phyloP scores from a whole-genome alignment of 345 rosid genomes.

The Murraya koenigii region DNA sequence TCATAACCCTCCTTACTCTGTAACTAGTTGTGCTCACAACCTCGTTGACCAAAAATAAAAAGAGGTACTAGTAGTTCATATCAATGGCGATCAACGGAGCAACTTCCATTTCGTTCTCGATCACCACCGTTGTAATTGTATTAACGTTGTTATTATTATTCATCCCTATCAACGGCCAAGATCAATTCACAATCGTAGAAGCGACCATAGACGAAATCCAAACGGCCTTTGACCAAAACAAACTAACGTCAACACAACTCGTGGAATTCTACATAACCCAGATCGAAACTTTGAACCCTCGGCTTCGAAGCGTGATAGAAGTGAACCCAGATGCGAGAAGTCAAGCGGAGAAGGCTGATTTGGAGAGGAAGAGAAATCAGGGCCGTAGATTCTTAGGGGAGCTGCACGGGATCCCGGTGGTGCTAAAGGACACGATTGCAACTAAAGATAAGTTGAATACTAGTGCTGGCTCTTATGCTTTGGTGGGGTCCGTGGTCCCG shows the following conservation, averaged over 20 bases:
- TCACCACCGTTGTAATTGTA: not conserved
- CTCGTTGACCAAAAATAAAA: not conserved
- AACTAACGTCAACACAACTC: constrained; percentile 16
- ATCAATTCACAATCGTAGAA: not conserved
- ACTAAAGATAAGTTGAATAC: constrained; percentile 31
- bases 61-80: not conserved
- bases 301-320: constrained; percentile 7
- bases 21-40: no score
- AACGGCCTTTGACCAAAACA: constrained; percentile 1
- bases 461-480: constrained; percentile 36
- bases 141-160: not conserved
- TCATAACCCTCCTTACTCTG: no score
- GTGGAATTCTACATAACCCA: constrained; percentile 10
- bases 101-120: not conserved
- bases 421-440: constrained; percentile 39
- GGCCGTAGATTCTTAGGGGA: constrained; percentile 15
- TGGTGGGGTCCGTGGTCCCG: constrained; percentile 33
- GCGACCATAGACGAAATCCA: constrained; percentile 11
- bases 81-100: not conserved
- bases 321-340: constrained; percentile 12
- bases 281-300: constrained; percentile 2
- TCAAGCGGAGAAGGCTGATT: constrained; percentile 17
- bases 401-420: constrained; percentile 42
- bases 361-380: constrained; percentile 12
- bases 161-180: constrained; percentile 4